Base-by-base conservation (phyloP, 108 stramenopile species). In the Conticribra guillardii region DNA sequence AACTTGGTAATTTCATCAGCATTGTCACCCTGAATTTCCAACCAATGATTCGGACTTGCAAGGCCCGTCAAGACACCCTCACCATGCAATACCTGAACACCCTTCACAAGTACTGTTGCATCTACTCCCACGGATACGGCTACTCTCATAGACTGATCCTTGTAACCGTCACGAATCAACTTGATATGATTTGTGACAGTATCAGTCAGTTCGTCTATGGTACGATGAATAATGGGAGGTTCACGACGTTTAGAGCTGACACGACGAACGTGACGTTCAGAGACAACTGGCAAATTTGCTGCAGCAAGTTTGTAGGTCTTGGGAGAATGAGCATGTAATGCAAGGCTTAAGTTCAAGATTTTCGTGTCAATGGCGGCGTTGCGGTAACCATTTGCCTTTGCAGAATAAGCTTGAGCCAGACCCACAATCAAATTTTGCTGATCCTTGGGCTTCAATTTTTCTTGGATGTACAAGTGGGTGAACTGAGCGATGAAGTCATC, bases 1-100 rank as follows among this genome's bases (percentile, higher is more conserved):
- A 60, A 69, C 22, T 8, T 45, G 2, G 5, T 31, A 23, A n/a
- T 21, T 27, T 69, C 69, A 3, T 45, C 24, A 16, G 30, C 3
- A 54, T 54, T 30, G 8, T 26, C 7, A 3, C 23, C 4, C 7
- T 32, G 22, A 45, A 69, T 26, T 19, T 18, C n/a, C 22, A 60
- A 16, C 7, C 11, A 59, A 34, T 69, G 57, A 17, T 69, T 61
- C 21, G 69, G 69, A 46, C 46, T 47, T 1, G 41, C 69, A 58
- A 56, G 57, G 19, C 69, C 69, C 5, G 60, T 45, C 1, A 69
- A 21, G 1, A 47, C 60, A 58, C 23, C 46, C 41, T 41, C 8
- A 46, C 5, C 19, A 4, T 30, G 7, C 3, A 50, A 7, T 2
- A 54, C 8, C 24, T 67, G 66, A 2, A 21, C 53, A 19, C 16